Base-by-base conservation (phyloP, 306 rosid genomes). In the Glycine latifolia region DNA sequence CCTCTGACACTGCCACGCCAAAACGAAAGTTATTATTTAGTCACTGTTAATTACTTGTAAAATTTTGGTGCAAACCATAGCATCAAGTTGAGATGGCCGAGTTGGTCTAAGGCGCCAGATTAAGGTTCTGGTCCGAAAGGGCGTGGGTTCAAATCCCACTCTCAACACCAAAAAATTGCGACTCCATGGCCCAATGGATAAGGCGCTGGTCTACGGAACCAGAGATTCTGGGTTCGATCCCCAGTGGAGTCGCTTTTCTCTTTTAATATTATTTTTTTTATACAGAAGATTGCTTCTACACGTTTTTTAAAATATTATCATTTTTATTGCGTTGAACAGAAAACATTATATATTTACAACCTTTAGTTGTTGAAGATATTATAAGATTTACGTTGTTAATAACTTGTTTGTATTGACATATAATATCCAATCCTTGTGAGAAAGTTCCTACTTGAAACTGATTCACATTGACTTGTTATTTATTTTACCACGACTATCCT, bases 151-250 rank as follows among this genome's bases (percentile, higher is more conserved):
- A 26, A 26, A 26, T 26, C 31, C 31, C 31, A 26, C 31, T 26
- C 31, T 26, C 31, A 82, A 58, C 85, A 26, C 31, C 31, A 75
- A 6, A n/a, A n/a, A 1, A 1, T 26, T 37, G 5, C 9, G 86
- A 83, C 83, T 82, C 75, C 79, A 86, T 81, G 85, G 86, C 87
- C 91, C 87, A 91, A 92, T 91, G 97, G 97, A 94, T 92, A 92
- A 92, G 97, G 94, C 91, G 97, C 94, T 91, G 94, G 97, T 91
- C 97, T 92, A 91, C 97, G 97, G 76, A 94, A 91, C 93, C 31
- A 26, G 31, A 26, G 31, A 26, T 26, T 26, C 31, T 26, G 31
- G 31, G 31, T 26, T 26, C 31, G 31, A 26, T 26, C 31, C 31
- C 31, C 31, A 26, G 31, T 26, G 31, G 31, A 26, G 31, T 26